These are phyloP conservation scores for Clarireedia paspali DNA, from an alignment of 2,329 filamentous ascomycete species.

Conservation along the genomic window DNA sequence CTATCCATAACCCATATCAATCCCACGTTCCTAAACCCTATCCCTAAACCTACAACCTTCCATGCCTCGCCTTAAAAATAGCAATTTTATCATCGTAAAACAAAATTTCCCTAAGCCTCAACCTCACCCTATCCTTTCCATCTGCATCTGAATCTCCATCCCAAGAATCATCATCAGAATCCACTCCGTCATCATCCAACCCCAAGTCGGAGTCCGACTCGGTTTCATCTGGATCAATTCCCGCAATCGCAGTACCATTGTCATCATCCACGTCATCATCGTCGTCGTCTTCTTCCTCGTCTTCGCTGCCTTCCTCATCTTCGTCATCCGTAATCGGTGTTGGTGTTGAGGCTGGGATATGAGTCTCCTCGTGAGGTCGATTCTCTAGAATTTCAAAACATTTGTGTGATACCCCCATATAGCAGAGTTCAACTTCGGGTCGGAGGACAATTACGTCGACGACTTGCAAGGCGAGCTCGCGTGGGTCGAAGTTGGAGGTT, in stretches of 20 bases:
- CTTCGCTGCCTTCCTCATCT: constrained; percentile 38
- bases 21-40: too few relatives aligned
- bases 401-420: constrained; percentile 67
- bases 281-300: constrained; percentile 40
- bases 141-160: constrained; percentile 40
- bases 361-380: constrained; percentile 37
- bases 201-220: constrained; percentile 35
- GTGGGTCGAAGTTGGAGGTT: constrained; percentile 47
- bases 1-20: not conserved
- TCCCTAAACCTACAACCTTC: constrained; percentile 16
- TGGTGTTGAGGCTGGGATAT: constrained; percentile 29
- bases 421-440: constrained; percentile 69
- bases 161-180: constrained; percentile 42
- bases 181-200: constrained; percentile 14
- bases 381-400: constrained; percentile 77
- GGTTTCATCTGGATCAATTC: constrained; percentile 31
- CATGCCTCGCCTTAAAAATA: constrained; percentile 63
- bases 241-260: constrained; percentile 26
- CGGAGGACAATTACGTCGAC: constrained; percentile 71
- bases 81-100: constrained; percentile 81
- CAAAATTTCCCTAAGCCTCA: constrained; percentile 68
- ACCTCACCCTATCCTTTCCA: constrained; percentile 34
- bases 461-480: constrained; percentile 68
- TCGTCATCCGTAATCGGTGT: constrained; percentile 36
- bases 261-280: constrained; percentile 35